Evolutionary conservation across 768 basidiomycete genomes (phyloP).

Genomic region (Rhodosporidiobolus odoratus): DNA sequence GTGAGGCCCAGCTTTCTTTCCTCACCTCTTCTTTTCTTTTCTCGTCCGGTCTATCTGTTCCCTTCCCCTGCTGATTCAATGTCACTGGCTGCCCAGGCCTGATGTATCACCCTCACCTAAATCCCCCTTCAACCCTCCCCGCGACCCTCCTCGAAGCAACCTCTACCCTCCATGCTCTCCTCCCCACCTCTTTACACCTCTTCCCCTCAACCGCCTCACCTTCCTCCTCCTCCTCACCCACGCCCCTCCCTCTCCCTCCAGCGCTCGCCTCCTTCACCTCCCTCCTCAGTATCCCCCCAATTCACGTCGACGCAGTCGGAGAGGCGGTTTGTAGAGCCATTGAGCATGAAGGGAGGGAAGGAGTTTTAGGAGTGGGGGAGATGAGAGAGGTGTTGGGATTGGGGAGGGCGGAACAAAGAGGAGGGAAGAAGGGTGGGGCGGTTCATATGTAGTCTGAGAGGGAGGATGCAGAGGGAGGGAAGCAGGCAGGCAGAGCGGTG

Average conservation of each 20-base stretch:
- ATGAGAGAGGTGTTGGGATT: slow-evolving; percentile 73
- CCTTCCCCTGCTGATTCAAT: too few relatives aligned
- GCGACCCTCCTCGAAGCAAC: slow-evolving; percentile 72
- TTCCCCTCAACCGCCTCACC: slow-evolving; percentile 48
- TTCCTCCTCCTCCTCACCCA: slow-evolving; percentile 50
- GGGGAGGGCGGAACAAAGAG: neutral
- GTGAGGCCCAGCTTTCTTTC: slow-evolving; percentile 52
- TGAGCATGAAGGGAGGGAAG: slow-evolving; percentile 58
- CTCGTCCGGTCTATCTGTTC: slow-evolving; percentile 2
- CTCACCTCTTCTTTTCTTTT: slow-evolving; percentile 12
- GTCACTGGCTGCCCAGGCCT: slow-evolving; percentile 61
- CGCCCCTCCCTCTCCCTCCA: slow-evolving; percentile 53
- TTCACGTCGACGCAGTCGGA: slow-evolving; percentile 94
- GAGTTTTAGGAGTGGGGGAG: slow-evolving; percentile 62
- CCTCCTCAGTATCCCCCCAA: slow-evolving; percentile 74
- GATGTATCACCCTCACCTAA: slow-evolving; percentile 89
- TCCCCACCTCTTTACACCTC: slow-evolving; percentile 53
- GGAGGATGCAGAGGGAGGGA: too few relatives aligned
- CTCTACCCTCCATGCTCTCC: slow-evolving; percentile 47
- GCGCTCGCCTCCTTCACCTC: slow-evolving; percentile 62
- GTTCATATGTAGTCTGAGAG: too few relatives aligned
- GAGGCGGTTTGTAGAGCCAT: slow-evolving; percentile 64
- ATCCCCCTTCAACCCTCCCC: slow-evolving; percentile 79
- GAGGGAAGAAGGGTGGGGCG: too few relatives aligned
- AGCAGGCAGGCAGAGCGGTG: too few relatives aligned